Conservation (phyloP, 345 rosid genomes). For the Eucalyptus erythrocorys region DNA sequence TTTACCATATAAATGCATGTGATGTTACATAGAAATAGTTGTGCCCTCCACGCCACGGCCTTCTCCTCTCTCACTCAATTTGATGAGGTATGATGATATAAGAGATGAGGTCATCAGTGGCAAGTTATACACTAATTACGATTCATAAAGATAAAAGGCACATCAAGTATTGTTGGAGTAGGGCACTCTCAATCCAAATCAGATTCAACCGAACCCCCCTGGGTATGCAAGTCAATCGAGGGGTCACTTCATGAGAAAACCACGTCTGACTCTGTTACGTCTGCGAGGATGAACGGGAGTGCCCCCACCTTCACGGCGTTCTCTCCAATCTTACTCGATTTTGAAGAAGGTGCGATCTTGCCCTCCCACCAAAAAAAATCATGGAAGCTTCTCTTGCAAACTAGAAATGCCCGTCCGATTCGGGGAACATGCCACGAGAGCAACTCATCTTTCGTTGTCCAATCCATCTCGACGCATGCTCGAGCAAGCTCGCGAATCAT, state of each 20-base stretch:
- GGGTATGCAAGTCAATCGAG: background rate
- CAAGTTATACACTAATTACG: background rate
- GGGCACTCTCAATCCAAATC: background rate
- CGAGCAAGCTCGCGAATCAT: background rate
- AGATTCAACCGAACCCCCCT: background rate
- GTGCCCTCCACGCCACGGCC: background rate
- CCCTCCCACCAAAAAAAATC: background rate
- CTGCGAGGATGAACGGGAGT: background rate
- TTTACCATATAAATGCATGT: background rate
- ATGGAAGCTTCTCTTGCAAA: background rate
- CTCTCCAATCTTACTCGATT: background rate
- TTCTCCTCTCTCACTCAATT: background rate
- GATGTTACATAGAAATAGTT: background rate
- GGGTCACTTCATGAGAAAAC: background rate
- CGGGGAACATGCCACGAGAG: background rate
- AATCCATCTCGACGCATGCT: background rate
- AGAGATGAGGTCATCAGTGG: no score
- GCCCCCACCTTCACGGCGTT: background rate
- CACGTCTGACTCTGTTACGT: background rate
- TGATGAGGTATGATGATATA: background rate
- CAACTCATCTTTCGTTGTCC: background rate
- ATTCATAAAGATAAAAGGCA: background rate
- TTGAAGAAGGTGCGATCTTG: background rate
- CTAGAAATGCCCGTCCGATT: background rate
- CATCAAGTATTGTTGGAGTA: background rate